Percentiles rank a stretch among this genome's conserved stretches.
phyloP scores from a whole-genome alignment of 768 basidiomycete species.

The Pleurotus citrinopileatus region DNA sequence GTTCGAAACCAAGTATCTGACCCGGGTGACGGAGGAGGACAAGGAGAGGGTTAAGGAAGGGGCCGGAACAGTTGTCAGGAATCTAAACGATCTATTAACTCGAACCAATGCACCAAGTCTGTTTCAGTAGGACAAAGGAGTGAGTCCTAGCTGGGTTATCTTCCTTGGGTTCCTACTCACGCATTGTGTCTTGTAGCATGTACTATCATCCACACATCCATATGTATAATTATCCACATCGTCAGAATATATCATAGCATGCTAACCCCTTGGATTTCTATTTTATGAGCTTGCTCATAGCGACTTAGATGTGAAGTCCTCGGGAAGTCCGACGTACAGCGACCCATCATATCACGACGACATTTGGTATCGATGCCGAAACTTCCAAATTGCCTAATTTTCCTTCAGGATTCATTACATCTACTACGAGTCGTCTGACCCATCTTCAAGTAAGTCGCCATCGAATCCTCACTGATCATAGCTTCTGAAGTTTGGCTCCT shows the following conservation, averaged over 20 bases:
- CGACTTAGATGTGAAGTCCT: background rate
- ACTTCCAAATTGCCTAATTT: too few species aligned
- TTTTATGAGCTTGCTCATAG: background rate
- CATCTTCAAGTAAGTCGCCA: too few species aligned
- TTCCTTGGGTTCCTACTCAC: slow-evolving; percentile 11
- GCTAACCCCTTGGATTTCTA: background rate
- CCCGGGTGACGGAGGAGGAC: slow-evolving; percentile 61
- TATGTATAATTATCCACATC: slow-evolving; percentile 24
- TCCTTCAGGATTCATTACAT: too few species aligned
- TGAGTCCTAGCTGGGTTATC: slow-evolving; percentile 2
- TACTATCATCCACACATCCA: slow-evolving; percentile 25
- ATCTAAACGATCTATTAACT: slow-evolving; percentile 67
- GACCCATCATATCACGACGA: too few species aligned
- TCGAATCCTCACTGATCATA: too few species aligned
- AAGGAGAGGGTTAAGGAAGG: slow-evolving; percentile 66
- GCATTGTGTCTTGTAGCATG: slow-evolving; percentile 21
- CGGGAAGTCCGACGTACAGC: too few species aligned
- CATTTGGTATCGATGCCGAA: too few species aligned
- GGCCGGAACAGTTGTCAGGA: slow-evolving; percentile 69
- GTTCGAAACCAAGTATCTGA: slow-evolving; percentile 67
- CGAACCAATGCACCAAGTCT: slow-evolving; percentile 40
- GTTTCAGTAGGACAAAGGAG: slow-evolving; percentile 25
- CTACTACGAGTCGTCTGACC: too few species aligned
- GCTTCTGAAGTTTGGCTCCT: too few species aligned
- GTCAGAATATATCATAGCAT: slow-evolving; percentile 19